A percentile compares a stretch with the other conserved stretches of the same genome.
phyloP scores from a whole-genome alignment of 2,329 filamentous ascomycete species.

The Colletotrichum cereale region DNA sequence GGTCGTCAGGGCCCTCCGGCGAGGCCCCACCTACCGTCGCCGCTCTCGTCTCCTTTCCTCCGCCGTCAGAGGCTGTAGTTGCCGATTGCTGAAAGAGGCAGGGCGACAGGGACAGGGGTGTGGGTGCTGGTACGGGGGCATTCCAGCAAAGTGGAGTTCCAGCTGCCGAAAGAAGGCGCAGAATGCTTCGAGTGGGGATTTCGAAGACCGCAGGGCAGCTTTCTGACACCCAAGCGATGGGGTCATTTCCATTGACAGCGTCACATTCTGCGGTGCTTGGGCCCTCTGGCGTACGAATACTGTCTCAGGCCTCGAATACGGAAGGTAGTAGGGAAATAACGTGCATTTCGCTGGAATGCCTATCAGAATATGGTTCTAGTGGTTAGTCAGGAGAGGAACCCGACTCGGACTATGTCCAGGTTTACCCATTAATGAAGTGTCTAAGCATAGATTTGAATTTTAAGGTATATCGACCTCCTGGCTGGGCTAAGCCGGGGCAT shows the following conservation, averaged over 20 bases:
- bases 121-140: neutral
- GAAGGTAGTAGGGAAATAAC: neutral
- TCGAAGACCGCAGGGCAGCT: neutral
- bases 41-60: neutral
- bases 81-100: constrained; percentile 13
- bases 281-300: neutral
- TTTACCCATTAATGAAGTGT: neutral
- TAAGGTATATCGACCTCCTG: neutral
- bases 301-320: neutral
- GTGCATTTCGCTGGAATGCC: neutral
- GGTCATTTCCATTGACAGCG: neutral
- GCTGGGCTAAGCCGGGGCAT: constrained; percentile 1
- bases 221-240: neutral
- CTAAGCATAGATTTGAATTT: constrained; percentile 9
- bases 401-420: neutral
- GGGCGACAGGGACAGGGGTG: constrained; percentile 11
- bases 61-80: neutral
- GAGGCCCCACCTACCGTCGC: constrained; percentile 1
- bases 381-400: neutral
- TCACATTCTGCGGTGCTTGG: neutral
- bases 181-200: constrained; percentile 12
- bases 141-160: constrained; percentile 20
- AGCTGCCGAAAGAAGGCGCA: constrained; percentile 33
- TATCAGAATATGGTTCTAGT: neutral
- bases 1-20: constrained; percentile 27